These are phyloP conservation scores for Magnusiomyces tetraspermus DNA, from an alignment of 1,139 yeast genomes.

Conservation along the genomic window DNA sequence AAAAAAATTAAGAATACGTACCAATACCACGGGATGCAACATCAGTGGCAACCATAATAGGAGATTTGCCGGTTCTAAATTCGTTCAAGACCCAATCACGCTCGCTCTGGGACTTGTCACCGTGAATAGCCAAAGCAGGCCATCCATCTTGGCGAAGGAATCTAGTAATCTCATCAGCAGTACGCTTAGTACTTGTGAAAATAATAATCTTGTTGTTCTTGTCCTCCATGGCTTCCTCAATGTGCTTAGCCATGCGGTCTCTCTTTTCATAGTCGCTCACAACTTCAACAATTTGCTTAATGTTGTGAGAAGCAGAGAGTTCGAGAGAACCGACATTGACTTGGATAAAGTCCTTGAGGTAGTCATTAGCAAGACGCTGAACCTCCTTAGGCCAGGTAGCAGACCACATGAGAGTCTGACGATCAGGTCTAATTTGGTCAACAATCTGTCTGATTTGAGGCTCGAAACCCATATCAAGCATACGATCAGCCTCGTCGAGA, in stretches of 20 bases:
- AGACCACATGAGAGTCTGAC: slow-evolving; percentile 99
- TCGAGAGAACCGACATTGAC: slow-evolving; percentile 94
- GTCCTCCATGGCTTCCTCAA: slow-evolving; percentile 76
- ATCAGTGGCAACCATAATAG: slow-evolving; percentile 98
- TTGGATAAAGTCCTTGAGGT: slow-evolving; percentile 85
- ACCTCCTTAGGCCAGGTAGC: slow-evolving; percentile 99
- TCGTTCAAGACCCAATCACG: slow-evolving; percentile 97
- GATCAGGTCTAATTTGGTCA: slow-evolving; percentile 91
- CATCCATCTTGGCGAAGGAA: slow-evolving; percentile 94
- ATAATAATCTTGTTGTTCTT: slow-evolving; percentile 68
- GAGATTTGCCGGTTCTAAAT: slow-evolving; percentile 84
- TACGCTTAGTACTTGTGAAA: slow-evolving; percentile 92
- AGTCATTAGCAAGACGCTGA: slow-evolving; percentile 83
- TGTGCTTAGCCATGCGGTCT: slow-evolving; percentile 76
- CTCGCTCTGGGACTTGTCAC: slow-evolving; percentile 95
- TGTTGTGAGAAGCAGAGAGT: slow-evolving; percentile 92
- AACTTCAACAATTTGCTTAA: slow-evolving; percentile 88
- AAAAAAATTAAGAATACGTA: slow-evolving; percentile 44
- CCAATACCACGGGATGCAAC: slow-evolving; percentile 99
- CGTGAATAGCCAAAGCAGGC: slow-evolving; percentile 98
- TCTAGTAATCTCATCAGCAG: slow-evolving; percentile 90
- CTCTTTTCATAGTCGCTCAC: slow-evolving; percentile 87
- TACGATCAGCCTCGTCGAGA: slow-evolving; percentile 89
- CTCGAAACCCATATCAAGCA: slow-evolving; percentile 91
- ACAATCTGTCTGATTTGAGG: slow-evolving; percentile 93